phyloP scores from a whole-genome alignment of 2,329 filamentous ascomycete species.

The Sporothrix humicola region DNA sequence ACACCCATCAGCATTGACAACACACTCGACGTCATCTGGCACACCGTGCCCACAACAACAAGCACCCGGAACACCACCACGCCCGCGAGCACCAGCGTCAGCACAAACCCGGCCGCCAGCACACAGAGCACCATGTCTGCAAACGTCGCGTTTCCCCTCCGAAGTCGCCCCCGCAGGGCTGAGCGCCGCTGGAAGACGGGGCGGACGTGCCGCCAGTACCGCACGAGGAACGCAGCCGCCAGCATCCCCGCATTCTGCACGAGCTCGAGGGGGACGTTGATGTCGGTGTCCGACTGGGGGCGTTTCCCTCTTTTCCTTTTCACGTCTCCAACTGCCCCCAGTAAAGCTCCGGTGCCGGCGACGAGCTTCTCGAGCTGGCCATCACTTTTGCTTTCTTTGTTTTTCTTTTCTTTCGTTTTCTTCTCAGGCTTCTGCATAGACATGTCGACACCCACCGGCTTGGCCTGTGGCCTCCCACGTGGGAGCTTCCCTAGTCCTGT shows the following conservation, averaged over 20 bases:
- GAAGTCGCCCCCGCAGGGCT: conserved; percentile 44
- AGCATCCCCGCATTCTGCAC: conserved; percentile 33
- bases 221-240: conserved; percentile 34
- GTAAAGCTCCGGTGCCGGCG: conserved; percentile 38
- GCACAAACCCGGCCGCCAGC: conserved; percentile 42
- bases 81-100: conserved; percentile 36
- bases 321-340: too few species aligned
- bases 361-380: not conserved
- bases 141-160: conserved; percentile 39
- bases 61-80: conserved; percentile 40
- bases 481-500: conserved; percentile 17
- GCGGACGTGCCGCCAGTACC: conserved; percentile 47
- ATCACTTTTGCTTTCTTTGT: not conserved
- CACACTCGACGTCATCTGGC: conserved; percentile 19
- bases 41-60: not conserved
- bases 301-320: not conserved
- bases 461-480: not conserved
- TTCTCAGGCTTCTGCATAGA: not conserved
- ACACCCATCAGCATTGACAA: conserved; percentile 14
- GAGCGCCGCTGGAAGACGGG: conserved; percentile 51
- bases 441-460: not conserved
- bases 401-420: not conserved
- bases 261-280: conserved; percentile 19
- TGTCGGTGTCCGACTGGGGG: not conserved
- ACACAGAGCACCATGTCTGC: conserved; percentile 41